Evolutionary conservation across 129 eudicot genomes (phyloP).

Genomic region (Saposhnikovia divaricata): DNA sequence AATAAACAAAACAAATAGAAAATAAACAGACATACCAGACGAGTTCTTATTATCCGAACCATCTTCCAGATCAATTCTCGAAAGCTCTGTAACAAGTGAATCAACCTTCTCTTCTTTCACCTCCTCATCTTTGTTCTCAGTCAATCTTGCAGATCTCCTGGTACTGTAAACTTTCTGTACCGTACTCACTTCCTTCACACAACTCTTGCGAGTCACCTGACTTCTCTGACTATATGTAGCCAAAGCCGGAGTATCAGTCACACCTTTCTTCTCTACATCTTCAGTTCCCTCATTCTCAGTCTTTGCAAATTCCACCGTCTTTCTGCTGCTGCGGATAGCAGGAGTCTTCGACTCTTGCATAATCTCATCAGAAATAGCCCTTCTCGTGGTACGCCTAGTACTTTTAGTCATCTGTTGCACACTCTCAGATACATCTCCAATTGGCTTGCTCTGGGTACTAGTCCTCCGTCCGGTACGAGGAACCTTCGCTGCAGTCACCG

Average conservation of each 20-base stretch:
- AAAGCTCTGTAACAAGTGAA: constrained; percentile 14
- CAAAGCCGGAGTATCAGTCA: constrained; percentile 9
- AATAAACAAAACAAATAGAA: not conserved
- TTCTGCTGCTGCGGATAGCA: constrained; percentile 18
- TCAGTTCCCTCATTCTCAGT: constrained; percentile 17
- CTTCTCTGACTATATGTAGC: constrained; percentile 20
- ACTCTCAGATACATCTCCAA: constrained; percentile 16
- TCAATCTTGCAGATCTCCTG: constrained; percentile 46
- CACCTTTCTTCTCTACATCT: constrained; percentile 14
- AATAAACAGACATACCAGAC: constrained; percentile 8
- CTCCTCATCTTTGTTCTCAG: constrained; percentile 21
- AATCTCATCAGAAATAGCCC: constrained; percentile 9
- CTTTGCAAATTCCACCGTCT: constrained; percentile 17
- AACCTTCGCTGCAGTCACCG: constrained; percentile 18
- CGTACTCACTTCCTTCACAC: constrained; percentile 21
- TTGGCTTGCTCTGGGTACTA: constrained; percentile 21
- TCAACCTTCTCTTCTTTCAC: constrained; percentile 16
- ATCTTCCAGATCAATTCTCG: constrained; percentile 8
- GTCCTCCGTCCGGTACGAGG: constrained; percentile 38
- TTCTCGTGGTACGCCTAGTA: constrained; percentile 29
- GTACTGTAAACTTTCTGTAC: constrained; percentile 41
- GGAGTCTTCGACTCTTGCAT: constrained; percentile 33
- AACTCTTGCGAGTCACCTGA: constrained; percentile 7
- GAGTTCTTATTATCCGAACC: not conserved
- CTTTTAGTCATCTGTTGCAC: constrained; percentile 23